These are phyloP conservation scores for Cerioporus squamosus DNA, from an alignment of 1,284 basidiomycete species.

Conservation along the genomic window DNA sequence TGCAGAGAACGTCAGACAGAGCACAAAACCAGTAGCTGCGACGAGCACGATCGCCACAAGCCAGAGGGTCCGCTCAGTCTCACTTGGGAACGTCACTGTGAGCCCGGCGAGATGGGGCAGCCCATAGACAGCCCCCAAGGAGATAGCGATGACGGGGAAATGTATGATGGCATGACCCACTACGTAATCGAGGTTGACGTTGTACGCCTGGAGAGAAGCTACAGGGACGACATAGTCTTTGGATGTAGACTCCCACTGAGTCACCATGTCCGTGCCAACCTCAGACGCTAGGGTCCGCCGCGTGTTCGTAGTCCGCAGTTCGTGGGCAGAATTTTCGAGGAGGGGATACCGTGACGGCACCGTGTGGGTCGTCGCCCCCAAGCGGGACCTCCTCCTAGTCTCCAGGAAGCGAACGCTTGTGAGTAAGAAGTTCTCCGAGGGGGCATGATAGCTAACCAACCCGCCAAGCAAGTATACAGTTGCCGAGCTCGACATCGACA, in stretches of 20 bases:
- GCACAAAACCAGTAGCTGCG: background rate
- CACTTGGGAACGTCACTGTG: slow-evolving; percentile 1
- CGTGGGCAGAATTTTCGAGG: too few relatives aligned
- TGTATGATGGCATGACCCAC: background rate
- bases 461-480: background rate
- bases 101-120: slow-evolving; percentile 7
- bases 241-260: too few relatives aligned
- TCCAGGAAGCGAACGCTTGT: too few relatives aligned
- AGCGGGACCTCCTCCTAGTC: too few relatives aligned
- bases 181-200: too few relatives aligned
- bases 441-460: background rate
- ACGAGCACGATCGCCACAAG: slow-evolving; percentile 1
- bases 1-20: too few relatives aligned
- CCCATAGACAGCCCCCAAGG: slow-evolving; percentile 4
- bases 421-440: too few relatives aligned
- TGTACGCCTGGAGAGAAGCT: background rate
- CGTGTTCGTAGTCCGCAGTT: too few relatives aligned
- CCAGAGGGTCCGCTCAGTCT: slow-evolving; percentile 1
- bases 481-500: slow-evolving; percentile 1
- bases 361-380: too few relatives aligned
- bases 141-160: background rate
- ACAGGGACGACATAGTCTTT: background rate
- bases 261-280: too few relatives aligned
- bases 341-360: too few relatives aligned
- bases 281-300: too few relatives aligned